Percentiles rank a stretch among this genome's conserved stretches.
phyloP scores from a whole-genome alignment of 805 yeast genomes.

The Blastobotrys peoriensis region DNA sequence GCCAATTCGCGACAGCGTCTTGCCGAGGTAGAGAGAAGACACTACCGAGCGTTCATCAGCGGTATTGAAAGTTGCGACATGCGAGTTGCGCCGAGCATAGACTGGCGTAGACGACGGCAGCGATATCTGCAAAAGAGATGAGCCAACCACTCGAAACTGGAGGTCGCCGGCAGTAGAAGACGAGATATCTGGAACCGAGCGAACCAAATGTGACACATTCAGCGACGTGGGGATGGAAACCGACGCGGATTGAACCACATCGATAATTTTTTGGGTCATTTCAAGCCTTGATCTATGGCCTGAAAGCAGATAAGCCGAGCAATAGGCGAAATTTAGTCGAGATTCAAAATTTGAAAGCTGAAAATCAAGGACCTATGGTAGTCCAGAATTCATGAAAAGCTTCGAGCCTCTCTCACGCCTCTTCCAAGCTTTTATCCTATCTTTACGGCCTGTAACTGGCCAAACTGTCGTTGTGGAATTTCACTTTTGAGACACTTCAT shows the following conservation, averaged over 20 bases:
- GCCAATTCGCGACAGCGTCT: conserved; percentile 1
- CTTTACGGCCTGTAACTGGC: no score
- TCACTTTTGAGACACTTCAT: no score
- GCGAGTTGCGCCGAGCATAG: conserved; percentile 35
- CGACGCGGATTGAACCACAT: conserved; percentile 8
- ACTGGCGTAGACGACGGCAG: conserved; percentile 37
- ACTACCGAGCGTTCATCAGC: conserved; percentile 17
- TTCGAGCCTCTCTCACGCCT: no score
- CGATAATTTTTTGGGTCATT: no score
- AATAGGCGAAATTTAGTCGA: no score
- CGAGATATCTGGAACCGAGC: conserved; percentile 5
- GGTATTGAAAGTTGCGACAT: conserved; percentile 41
- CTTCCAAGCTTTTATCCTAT: no score
- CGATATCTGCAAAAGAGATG: conserved; percentile 33
- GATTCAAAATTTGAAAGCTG: no score
- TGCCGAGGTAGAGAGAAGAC: conserved; percentile 4
- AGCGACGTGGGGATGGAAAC: conserved; percentile 9
- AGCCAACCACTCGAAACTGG: conserved; percentile 13
- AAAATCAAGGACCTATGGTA: no score
- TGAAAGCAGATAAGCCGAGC: no score
- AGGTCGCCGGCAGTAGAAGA: background rate
- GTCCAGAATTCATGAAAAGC: no score
- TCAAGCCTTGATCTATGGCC: no score
- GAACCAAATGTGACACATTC: conserved; percentile 9
- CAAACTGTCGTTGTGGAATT: no score